Evolutionary conservation across 345 rosid genomes (phyloP), one percentile per base, ranked within the genome.

Genomic region (Populus tremula): DNA sequence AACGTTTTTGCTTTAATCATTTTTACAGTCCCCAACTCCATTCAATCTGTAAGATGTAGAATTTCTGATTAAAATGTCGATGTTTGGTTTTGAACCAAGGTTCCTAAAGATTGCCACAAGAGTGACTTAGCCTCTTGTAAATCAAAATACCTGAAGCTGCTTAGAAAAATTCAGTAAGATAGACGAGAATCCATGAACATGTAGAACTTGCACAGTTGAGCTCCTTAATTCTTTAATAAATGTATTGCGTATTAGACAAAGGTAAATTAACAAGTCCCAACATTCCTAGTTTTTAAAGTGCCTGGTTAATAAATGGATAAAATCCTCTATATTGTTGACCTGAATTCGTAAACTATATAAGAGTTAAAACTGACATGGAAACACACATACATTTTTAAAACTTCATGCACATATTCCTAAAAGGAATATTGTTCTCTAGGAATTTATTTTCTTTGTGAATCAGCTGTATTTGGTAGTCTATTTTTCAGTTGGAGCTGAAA

Each of bases 401-500:
- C 8, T 29, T 41, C 67, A n/a, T 5, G 9, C n/a, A 27, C 23
- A 1, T 56, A 21, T 2, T 45, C 36, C 7, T 54, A 36, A 68
- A 9, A 25, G 56, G n/a, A 66, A 66, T 65, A 18, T n/a, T 75
- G 50, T 75, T 39, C 78, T 66, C 31, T 21, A 35, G 21, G 31
- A 20, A 16, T 14, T 23, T 43, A 29, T n/a, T 76, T 53, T 25
- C 20, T 27, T 27, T 69, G 74, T 59, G 35, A 47, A 35, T 47
- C 56, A 74, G 74, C 21, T 72, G 35, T 50, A 63, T 70, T n/a
- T 10, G 38, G 56, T 64, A 45, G 27, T 17, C 39, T 73, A 36
- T 70, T 72, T 64, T 43, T 63, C 29, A 23, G 9, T 39, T 72
- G 21, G 66, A 65, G 25, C 77, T 63, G 76, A 75, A 76, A 21